These are phyloP conservation scores for Rickenella mellea DNA, from an alignment of 768 basidiomycete genomes.

Conservation along the genomic window DNA sequence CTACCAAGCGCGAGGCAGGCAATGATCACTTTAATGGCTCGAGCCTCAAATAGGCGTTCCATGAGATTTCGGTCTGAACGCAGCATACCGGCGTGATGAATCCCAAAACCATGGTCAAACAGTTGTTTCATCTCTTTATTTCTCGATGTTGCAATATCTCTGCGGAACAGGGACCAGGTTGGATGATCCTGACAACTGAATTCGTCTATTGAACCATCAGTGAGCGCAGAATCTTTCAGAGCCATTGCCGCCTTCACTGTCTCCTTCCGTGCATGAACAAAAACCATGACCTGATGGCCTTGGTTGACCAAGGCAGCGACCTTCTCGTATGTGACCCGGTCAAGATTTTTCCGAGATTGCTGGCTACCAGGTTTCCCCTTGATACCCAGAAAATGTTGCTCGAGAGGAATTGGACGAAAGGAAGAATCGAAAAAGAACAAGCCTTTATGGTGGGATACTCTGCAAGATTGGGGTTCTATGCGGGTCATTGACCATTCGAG, in stretches of 20 bases:
- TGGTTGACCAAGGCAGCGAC: slow-evolving; percentile 79
- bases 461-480: no score
- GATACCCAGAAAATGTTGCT: slow-evolving; percentile 94
- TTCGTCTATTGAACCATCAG: slow-evolving; percentile 63
- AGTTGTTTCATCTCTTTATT: slow-evolving; percentile 97
- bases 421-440: slow-evolving; percentile 98
- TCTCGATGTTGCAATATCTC: slow-evolving; percentile 67
- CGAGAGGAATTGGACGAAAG: slow-evolving; percentile 91
- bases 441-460: slow-evolving; percentile 78
- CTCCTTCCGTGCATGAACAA: slow-evolving; percentile 96
- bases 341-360: slow-evolving; percentile 75
- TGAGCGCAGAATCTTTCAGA: slow-evolving; percentile 65
- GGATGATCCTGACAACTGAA: slow-evolving; percentile 81
- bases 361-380: slow-evolving; percentile 76
- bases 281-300: slow-evolving; percentile 99
- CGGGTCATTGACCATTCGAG: background rate
- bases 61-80: slow-evolving; percentile 89
- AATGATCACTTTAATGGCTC: slow-evolving; percentile 71
- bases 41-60: slow-evolving; percentile 87
- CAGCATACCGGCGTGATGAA: slow-evolving; percentile 98
- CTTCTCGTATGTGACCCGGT: slow-evolving; percentile 82
- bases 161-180: slow-evolving; percentile 65
- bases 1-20: background rate
- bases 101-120: slow-evolving; percentile 88
- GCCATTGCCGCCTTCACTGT: slow-evolving; percentile 86